Base-by-base conservation (phyloP, 257 asterid species). In the Salvia hispanica region DNA sequence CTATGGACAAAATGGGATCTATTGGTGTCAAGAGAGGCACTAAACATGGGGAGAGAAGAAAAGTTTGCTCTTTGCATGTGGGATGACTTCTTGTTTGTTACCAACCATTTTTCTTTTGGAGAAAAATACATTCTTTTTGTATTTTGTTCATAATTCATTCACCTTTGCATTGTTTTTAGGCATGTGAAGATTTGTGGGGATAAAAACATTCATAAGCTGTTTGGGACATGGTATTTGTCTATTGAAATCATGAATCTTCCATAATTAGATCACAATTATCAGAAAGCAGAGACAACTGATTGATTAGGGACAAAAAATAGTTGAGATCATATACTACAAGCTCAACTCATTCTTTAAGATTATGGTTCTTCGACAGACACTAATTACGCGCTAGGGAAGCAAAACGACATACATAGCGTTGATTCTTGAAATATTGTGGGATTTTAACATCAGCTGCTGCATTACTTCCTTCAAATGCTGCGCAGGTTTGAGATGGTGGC, bases 1-100 rank as follows among this genome's bases (percentile, higher is more conserved):
- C 99, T 31, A 91, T 94, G 95, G 97, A 87, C 7, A 91, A 90
- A 76, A 91, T 94, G 99, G 97, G 97, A 16, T 72, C 84, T n/a
- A 87, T 91, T 75, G 96, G 93, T 37, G 92, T 88, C 28, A 88
- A 94, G 81, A 88, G 93, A 40, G 99, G 97, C 16, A 67, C 64
- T 9, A 87, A 64, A 47, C 93, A 94, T 74, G 97, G 99, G 4
- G 97, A 86, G 79, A 88, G 58, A 55, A 87, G 96, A 71, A 91
- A 79, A 76, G 80, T 69, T 56, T 94, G 97, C 74, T 84, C 85
- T 13, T 5, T 81, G 42, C 96, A 88, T 61, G 25, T 74, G 72
- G 79, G 77, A 77, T 75, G 71, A 61, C 15, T 47, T 47, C 14
- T 62, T 33, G 51, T 34, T 6, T 3, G 3, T 25, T 25, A 25